phyloP scores from a whole-genome alignment of 805 yeast species.

The Ogataea saltuana region DNA sequence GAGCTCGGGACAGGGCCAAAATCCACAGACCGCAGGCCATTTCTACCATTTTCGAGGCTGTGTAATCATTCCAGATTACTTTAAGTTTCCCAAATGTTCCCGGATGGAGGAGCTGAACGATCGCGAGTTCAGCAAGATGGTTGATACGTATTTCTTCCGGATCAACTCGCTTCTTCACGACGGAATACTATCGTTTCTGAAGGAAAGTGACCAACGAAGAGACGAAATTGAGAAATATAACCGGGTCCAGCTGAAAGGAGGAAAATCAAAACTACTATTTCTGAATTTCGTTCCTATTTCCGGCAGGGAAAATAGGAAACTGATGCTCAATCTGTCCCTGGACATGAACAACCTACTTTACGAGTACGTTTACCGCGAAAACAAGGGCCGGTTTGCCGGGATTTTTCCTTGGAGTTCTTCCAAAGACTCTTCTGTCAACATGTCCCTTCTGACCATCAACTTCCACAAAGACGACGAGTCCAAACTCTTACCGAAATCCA shows the following conservation, averaged over 20 bases:
- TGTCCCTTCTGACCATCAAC: constrained; percentile 30
- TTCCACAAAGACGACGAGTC: constrained; percentile 28
- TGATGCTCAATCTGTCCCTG: constrained; percentile 24
- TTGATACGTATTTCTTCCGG: constrained; percentile 29
- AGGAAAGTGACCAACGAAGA: constrained; percentile 32
- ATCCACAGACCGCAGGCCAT: constrained; percentile 3
- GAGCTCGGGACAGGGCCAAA: too few species aligned
- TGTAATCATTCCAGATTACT: constrained; percentile 63
- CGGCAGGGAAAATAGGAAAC: constrained; percentile 24
- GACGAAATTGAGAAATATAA: constrained; percentile 26
- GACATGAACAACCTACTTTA: constrained; percentile 24
- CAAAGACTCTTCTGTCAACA: constrained; percentile 24
- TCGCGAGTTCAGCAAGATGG: constrained; percentile 31
- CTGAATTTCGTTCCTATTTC: constrained; percentile 32
- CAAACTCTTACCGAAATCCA: constrained; percentile 12
- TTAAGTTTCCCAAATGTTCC: constrained; percentile 35
- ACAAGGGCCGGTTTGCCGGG: constrained; percentile 8
- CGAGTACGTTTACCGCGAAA: constrained; percentile 24
- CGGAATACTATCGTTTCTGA: constrained; percentile 33
- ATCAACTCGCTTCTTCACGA: constrained; percentile 29
- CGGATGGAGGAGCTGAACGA: constrained; percentile 30
- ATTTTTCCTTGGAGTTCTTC: constrained; percentile 11
- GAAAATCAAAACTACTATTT: constrained; percentile 34
- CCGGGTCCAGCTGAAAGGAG: constrained; percentile 23
- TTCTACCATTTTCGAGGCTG: constrained; percentile 60